These are phyloP conservation scores for Bacidia gigantensis DNA, from an alignment of 495 filamentous ascomycete species.

Conservation along the genomic window DNA sequence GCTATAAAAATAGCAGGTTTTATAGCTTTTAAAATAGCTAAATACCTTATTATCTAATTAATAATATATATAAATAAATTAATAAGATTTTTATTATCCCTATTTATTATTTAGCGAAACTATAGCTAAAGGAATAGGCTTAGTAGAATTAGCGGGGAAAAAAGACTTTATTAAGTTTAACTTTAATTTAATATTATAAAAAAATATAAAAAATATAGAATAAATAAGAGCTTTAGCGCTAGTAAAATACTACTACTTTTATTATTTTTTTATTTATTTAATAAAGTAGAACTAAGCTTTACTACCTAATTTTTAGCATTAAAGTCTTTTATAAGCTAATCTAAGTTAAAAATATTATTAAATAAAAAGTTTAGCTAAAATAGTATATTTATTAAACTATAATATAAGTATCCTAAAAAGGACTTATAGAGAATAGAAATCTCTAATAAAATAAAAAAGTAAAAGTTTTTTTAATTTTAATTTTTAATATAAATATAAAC, in stretches of 20 bases:
- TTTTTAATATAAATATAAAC: conserved; percentile 69
- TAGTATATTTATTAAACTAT: conserved; percentile 57
- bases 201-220: conserved; percentile 66
- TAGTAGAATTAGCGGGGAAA: conserved; percentile 40
- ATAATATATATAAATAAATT: no score
- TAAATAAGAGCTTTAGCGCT: conserved; percentile 53
- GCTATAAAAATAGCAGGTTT: background rate
- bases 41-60: no score
- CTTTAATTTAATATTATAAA: conserved; percentile 67
- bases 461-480: conserved; percentile 67
- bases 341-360: conserved; percentile 62
- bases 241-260: conserved; percentile 62
- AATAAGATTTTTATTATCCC: no score
- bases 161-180: conserved; percentile 40
- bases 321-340: conserved; percentile 51
- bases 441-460: conserved; percentile 66
- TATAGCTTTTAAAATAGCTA: conserved; percentile 53
- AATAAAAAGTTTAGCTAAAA: conserved; percentile 56
- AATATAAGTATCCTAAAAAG: conserved; percentile 54
- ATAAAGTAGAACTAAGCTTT: conserved; percentile 56
- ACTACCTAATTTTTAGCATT: conserved; percentile 54
- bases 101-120: no score
- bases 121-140: no score
- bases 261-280: conserved; percentile 69
- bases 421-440: conserved; percentile 65